Conservation (phyloP, 495 filamentous ascomycete genomes). For the Penicillium flavigenum region DNA sequence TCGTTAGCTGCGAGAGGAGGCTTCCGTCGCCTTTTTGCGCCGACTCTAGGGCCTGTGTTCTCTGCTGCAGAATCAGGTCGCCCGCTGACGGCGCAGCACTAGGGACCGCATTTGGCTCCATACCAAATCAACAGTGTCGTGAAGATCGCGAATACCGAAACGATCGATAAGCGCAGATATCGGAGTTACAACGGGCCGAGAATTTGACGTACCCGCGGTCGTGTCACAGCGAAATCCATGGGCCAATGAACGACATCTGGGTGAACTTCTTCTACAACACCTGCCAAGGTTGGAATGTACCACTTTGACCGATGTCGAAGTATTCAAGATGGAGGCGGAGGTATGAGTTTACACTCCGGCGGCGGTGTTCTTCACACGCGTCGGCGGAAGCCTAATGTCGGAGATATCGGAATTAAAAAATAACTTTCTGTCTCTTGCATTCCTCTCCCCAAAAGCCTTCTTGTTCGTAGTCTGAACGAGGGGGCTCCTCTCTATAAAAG, state of each 20-base stretch:
- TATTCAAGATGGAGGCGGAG: neutral
- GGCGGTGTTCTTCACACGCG: conserved; percentile 15
- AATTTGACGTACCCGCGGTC: conserved; percentile 5
- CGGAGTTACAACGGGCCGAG: conserved; percentile 41
- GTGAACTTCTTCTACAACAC: neutral
- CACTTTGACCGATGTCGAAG: neutral
- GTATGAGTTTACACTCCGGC: neutral
- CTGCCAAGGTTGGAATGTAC: neutral
- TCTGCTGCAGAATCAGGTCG: conserved; percentile 44
- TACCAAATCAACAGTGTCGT: conserved; percentile 19
- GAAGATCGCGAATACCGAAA: conserved; percentile 14
- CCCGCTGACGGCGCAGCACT: conserved; percentile 37
- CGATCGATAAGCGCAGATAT: conserved; percentile 28
- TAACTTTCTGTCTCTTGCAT: conserved; percentile 10
- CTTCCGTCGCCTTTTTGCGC: conserved; percentile 38
- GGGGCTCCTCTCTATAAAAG: conserved; percentile 13
- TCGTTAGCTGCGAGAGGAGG: conserved; percentile 55
- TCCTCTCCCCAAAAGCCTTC: conserved; percentile 8
- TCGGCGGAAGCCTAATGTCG: conserved; percentile 16
- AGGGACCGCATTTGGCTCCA: conserved; percentile 43
- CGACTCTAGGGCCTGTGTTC: conserved; percentile 34
- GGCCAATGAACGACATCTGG: neutral
- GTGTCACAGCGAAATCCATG: neutral
- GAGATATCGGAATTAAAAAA: conserved; percentile 25
- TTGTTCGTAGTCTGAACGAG: conserved; percentile 5